phyloP scores from a whole-genome alignment of 371 early-diverging fungal genomes.

The Mortierella sp. region DNA sequence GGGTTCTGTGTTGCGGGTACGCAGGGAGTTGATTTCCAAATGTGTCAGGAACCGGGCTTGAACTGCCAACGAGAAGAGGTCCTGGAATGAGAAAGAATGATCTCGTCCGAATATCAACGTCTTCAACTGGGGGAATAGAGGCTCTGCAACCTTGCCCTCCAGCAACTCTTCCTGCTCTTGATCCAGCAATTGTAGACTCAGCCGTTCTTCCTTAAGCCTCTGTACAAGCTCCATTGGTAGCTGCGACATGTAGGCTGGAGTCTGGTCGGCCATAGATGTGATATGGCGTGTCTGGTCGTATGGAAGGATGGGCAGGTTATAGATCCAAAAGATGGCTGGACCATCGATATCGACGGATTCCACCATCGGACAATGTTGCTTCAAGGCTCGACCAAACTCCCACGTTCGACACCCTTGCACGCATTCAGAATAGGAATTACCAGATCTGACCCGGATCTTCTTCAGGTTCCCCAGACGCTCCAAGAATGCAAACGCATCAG shows the following conservation, averaged over 20 bases:
- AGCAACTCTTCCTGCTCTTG: slow-evolving; percentile 1
- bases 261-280: neutral
- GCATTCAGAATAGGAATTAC: neutral
- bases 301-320: neutral
- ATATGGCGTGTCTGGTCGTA: neutral
- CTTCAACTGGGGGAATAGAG: slow-evolving; percentile 17
- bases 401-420: neutral
- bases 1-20: neutral
- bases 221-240: neutral
- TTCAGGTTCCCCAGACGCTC: slow-evolving; percentile 14
- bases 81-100: slow-evolving; percentile 16
- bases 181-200: slow-evolving; percentile 5
- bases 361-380: neutral
- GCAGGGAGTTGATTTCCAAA: neutral
- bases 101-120: neutral
- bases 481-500: neutral
- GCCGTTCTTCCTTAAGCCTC: neutral
- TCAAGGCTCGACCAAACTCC: slow-evolving; percentile 1
- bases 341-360: neutral
- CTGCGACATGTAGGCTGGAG: neutral
- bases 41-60: slow-evolving; percentile 15
- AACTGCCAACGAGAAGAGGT: slow-evolving; percentile 12
- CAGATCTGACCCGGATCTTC: neutral
- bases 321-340: too few relatives aligned
- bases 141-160: neutral